Evolutionary conservation across 805 yeast genomes (phyloP).

Genomic region (Komagataella mondaviorum): DNA sequence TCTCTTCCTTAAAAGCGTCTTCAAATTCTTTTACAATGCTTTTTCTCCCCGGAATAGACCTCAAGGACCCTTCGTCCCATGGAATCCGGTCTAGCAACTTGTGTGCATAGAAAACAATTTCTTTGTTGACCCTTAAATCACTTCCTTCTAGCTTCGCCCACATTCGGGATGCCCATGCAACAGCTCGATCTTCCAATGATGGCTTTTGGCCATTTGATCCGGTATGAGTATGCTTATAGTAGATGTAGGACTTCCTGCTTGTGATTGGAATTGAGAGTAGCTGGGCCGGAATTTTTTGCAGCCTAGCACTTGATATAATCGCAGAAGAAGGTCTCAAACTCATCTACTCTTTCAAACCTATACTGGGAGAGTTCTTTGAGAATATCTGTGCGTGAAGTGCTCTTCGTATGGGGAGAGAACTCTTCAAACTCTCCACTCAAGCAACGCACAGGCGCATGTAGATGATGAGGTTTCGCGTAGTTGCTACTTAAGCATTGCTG

Average conservation of each 20-base stretch:
- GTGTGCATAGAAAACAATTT: conserved; percentile 40
- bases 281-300: conserved; percentile 29
- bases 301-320: neutral
- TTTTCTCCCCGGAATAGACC: conserved; percentile 60
- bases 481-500: neutral
- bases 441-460: neutral
- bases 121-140: conserved; percentile 38
- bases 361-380: neutral
- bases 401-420: neutral
- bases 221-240: conserved; percentile 43
- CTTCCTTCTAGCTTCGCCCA: conserved; percentile 57
- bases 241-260: conserved; percentile 42
- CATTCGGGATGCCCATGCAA: conserved; percentile 33
- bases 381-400: neutral
- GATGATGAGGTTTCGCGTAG: neutral
- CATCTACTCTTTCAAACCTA: neutral
- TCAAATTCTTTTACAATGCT: conserved; percentile 39
- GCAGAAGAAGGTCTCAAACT: neutral
- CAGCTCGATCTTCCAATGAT: conserved; percentile 25
- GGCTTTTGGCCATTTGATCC: conserved; percentile 18
- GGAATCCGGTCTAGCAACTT: conserved; percentile 49
- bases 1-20: conserved; percentile 12
- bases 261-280: conserved; percentile 66
- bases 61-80: conserved; percentile 67
- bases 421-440: neutral